Percentiles rank a stretch among this genome's conserved stretches.
Evolutionary conservation across 352 stramenopile species (phyloP).

Genomic region (Globisporangium abappressorium): DNA sequence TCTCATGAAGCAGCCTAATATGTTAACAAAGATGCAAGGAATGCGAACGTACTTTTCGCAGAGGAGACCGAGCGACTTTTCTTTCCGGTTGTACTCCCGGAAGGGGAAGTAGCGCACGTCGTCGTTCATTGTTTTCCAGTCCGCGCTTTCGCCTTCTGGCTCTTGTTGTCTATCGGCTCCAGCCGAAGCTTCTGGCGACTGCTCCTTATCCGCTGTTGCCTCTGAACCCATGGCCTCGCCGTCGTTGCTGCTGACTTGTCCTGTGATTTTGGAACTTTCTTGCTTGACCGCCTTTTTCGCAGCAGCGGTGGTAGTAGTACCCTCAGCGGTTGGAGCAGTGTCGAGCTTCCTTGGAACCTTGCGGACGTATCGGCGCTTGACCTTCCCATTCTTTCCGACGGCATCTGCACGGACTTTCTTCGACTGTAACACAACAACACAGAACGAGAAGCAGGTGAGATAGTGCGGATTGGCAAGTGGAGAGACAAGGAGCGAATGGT

Average conservation of each 20-base stretch:
- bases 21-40: neutral
- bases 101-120: constrained; percentile 62
- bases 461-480: neutral
- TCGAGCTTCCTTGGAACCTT: constrained; percentile 54
- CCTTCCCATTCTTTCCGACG: constrained; percentile 29
- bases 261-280: neutral
- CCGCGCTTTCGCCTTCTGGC: constrained; percentile 10
- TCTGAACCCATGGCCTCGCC: neutral
- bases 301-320: neutral
- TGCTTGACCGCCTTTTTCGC: constrained; percentile 36
- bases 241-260: neutral
- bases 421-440: neutral
- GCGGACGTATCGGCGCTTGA: constrained; percentile 64
- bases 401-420: constrained; percentile 16
- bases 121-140: constrained; percentile 33
- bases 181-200: neutral
- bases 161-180: constrained; percentile 10
- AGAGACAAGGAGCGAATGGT: neutral
- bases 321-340: constrained; percentile 1
- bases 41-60: constrained; percentile 77
- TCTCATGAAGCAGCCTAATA: neutral
- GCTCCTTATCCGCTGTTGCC: neutral
- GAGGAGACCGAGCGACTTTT: constrained; percentile 81
- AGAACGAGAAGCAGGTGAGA: constrained; percentile 6
- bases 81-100: constrained; percentile 86